Evolutionary conservation across 2,329 filamentous ascomycete species (phyloP), one percentile per base, ranked within the genome.

Genomic region (Sporothrix dimorphospora): DNA sequence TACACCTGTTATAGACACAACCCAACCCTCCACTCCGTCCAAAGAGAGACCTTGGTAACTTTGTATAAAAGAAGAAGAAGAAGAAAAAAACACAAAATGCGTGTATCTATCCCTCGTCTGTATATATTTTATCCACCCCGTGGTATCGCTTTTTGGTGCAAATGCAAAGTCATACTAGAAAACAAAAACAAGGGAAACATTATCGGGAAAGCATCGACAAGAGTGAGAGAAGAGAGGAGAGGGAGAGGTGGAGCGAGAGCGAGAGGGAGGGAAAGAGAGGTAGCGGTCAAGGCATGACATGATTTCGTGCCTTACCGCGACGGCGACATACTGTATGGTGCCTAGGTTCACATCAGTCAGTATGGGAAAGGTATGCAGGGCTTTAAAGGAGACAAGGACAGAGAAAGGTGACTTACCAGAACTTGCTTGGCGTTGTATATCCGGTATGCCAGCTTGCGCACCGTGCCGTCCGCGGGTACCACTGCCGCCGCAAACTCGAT

Each of bases 401-500:
- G 12, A 16, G 19, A 16, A 30, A 65, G 11, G 8, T 8, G 16
- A 87, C 92, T 84, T 84, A 97, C 94, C 82, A 98, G 81, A 75
- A 97, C 96, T 82, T 94, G 93, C 85, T 98, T 98, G 47, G 96
- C 96, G 80, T 97, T 97, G 80, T 92, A 96, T 75, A 99, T 93
- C 78, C 96, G 88, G 94, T 95, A 98, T 6, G 94, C 94, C 75
- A 99, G 84, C 79, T 97, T 97, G 78, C 88, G 89, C 73, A 98
- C 92, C 76, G 91, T 97, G 6, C 96, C 94, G 82, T 99, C 96
- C 0, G 94, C 94, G 69, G 92, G 90, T 42, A 99, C 96, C 0
- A 98, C 95, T 59, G 94, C 93, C 0, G 94, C 91, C 1, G 96
- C 93, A 79, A 99, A 94, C 80, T 99, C 96, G 73, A 99, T 92